These are phyloP conservation scores for Pyrus betulifolia DNA, from an alignment of 306 rosid species.

Conservation along the genomic window DNA sequence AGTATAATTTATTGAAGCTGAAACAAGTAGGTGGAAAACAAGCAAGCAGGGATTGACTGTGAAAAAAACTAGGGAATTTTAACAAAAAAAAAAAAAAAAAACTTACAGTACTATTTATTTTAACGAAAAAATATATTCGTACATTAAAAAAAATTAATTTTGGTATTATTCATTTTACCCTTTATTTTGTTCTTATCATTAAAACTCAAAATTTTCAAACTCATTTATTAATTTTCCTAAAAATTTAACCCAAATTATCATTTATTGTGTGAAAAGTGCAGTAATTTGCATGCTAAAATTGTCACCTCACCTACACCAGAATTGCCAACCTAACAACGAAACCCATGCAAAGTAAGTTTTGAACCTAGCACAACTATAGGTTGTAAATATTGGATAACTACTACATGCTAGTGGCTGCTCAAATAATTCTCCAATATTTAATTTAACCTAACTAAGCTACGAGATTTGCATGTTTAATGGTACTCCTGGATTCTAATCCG, in stretches of 20 bases:
- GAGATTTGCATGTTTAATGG: neutral
- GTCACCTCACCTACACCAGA: neutral
- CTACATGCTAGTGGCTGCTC: neutral
- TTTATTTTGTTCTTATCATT: too few relatives aligned
- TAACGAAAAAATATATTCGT: too few relatives aligned
- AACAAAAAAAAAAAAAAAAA: too few relatives aligned
- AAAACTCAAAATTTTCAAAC: too few relatives aligned
- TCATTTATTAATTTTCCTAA: too few relatives aligned
- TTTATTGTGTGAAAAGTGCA: neutral
- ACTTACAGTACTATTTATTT: too few relatives aligned
- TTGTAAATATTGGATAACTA: neutral
- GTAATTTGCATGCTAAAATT: neutral
- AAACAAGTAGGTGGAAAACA: constrained; percentile 4
- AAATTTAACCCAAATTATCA: neutral
- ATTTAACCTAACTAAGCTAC: neutral
- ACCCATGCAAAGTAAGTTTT: neutral
- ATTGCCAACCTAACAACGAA: neutral
- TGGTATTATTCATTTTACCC: too few relatives aligned
- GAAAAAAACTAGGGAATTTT: too few relatives aligned
- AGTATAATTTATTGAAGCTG: constrained; percentile 5
- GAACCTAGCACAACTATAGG: neutral
- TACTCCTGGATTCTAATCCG: neutral
- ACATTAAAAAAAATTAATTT: too few relatives aligned
- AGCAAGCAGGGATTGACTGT: neutral
- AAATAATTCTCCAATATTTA: neutral